Conservation (phyloP, 768 basidiomycete species). For the Leccinum subgranulosum region DNA sequence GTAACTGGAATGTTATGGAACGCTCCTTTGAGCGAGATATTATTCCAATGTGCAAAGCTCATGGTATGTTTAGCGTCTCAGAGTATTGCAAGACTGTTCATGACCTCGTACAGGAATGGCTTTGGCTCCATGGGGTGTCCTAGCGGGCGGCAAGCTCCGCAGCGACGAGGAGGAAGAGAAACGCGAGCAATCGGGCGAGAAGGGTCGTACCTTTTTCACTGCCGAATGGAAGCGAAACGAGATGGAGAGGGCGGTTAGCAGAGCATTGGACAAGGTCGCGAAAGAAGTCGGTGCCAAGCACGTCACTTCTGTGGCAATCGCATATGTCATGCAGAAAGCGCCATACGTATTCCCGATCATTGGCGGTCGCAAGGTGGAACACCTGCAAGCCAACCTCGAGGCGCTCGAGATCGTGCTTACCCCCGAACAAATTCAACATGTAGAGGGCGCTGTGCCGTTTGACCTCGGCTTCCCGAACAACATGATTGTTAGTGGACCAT, state of each 20-base stretch:
- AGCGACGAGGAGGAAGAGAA: conserved; percentile 30
- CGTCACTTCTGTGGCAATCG: conserved; percentile 42
- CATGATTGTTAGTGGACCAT: background rate
- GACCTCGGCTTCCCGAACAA: conserved; percentile 43
- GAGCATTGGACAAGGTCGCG: conserved; percentile 49
- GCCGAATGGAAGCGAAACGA: conserved; percentile 45
- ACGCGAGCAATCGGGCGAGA: conserved; percentile 22
- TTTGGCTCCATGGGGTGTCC: conserved; percentile 36
- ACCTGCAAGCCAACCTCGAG: conserved; percentile 48
- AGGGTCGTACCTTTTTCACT: background rate
- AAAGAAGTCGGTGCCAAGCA: conserved; percentile 45
- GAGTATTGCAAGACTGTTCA: background rate
- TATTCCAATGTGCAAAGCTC: conserved; percentile 32
- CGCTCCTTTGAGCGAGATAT: conserved; percentile 46
- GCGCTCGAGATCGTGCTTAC: conserved; percentile 47
- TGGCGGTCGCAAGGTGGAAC: conserved; percentile 51
- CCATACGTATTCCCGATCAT: conserved; percentile 52
- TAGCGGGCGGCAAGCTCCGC: conserved; percentile 35
- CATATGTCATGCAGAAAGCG: conserved; percentile 53
- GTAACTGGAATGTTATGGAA: conserved; percentile 30
- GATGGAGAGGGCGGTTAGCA: conserved; percentile 39
- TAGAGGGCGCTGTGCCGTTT: conserved; percentile 44
- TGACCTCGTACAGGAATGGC: conserved; percentile 23
- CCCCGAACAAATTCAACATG: conserved; percentile 40
- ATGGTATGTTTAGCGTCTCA: conserved; percentile 10